Evolutionary conservation across 768 basidiomycete species (phyloP), one percentile per base, ranked within the genome.

Genomic region (Paxillus rubicundulus): DNA sequence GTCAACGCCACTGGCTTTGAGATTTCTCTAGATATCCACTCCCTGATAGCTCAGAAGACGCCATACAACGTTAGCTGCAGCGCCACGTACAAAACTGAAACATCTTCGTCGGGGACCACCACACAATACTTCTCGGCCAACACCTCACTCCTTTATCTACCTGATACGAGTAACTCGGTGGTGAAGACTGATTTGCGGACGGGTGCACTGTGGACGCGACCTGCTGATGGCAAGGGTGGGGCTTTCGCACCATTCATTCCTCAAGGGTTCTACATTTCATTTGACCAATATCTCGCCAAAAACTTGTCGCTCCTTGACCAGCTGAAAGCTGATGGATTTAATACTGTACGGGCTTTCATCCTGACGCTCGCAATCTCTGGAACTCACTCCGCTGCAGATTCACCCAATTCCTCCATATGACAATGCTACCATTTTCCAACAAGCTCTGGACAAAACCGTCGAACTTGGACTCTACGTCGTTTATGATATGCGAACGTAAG

Each of bases 401-500:
- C 90, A 92, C 61, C 82, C 87, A 1, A 76, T 90, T 12, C 87
- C 90, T 2, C 72, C 80, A 0, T 89, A 85, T 54, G 75, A 75
- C 52, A 81, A 86, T 55, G 60, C 79, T 4, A 82, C 83, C 0
- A 68, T 24, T 9, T 58, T 64, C 27, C 18, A 60, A 30, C 48
- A 68, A 40, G 49, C 60, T 3, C 43, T 70, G n/a, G 37, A 61
- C 14, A 56, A 2, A 34, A 47, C 66, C 4, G 3, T 38, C 9
- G 57, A 57, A 17, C 51, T 61, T 5, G 64, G 64, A 32, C 55
- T 82, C 3, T 91, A 85, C 60, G 67, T 92, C 30, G 83, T 91
- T 77, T 91, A 87, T 58, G 88, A 92, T 61, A 86, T 92, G 87
- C 78, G 88, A 60, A 68, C 66, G 80, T 81, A 27, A 41, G 72